A percentile compares a stretch with the other conserved stretches of the same genome.
Evolutionary conservation across 495 filamentous ascomycete species (phyloP).

Genomic region (Penicillium crystallinum): DNA sequence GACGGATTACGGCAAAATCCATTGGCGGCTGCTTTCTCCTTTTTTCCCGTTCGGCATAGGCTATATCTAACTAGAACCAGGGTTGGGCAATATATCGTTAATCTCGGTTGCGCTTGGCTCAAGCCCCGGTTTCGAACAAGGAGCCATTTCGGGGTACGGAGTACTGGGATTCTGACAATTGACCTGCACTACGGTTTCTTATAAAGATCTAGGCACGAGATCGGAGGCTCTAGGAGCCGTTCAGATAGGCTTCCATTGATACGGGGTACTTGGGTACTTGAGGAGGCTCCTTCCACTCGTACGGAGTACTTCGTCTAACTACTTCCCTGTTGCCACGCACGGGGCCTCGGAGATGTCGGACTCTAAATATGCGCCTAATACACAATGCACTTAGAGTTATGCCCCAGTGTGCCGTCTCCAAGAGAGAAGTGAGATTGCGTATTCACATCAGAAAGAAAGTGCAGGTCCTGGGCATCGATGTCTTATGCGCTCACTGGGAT

Average conservation of each 20-base stretch:
- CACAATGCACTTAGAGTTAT: background rate
- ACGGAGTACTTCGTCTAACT: background rate
- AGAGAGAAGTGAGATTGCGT: background rate
- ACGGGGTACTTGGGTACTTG: too few relatives aligned
- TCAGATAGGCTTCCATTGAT: too few relatives aligned
- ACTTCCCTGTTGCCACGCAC: background rate
- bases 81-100: too few relatives aligned
- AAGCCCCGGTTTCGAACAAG: too few relatives aligned
- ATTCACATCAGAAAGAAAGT: background rate
- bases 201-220: too few relatives aligned
- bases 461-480: background rate
- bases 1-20: background rate
- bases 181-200: too few relatives aligned
- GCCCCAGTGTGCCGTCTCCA: constrained; percentile 11
- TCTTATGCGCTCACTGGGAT: background rate
- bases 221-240: too few relatives aligned
- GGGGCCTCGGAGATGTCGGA: background rate
- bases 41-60: background rate
- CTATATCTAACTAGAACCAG: too few relatives aligned
- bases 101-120: too few relatives aligned
- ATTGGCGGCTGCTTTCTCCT: background rate
- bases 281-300: too few relatives aligned
- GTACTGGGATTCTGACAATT: too few relatives aligned
- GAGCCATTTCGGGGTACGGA: too few relatives aligned
- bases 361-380: background rate